A percentile compares a stretch with the other conserved stretches of the same genome.
Evolutionary conservation across 2,329 filamentous ascomycete genomes (phyloP).

Genomic region (Phialemonium atrogriseum): DNA sequence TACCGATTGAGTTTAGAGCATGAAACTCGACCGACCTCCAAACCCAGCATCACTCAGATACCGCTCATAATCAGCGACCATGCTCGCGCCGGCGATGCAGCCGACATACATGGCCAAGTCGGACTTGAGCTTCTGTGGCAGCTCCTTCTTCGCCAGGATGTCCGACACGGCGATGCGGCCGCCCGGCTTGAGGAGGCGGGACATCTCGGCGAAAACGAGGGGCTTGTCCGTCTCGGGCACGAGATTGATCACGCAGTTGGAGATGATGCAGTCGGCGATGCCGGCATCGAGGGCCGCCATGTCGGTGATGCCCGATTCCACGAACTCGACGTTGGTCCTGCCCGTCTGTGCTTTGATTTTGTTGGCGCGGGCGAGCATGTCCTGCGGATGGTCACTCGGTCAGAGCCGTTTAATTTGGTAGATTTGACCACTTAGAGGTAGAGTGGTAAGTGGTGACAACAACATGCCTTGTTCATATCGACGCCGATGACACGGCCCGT

Average conservation of each 20-base stretch:
- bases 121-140: conserved; percentile 38
- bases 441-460: too few relatives aligned
- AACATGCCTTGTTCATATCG: conserved; percentile 51
- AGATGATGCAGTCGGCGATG: conserved; percentile 48
- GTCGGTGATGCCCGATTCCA: conserved; percentile 41
- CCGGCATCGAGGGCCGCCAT: conserved; percentile 33
- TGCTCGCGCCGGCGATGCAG: conserved; percentile 50
- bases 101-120: conserved; percentile 49
- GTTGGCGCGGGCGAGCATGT: conserved; percentile 45
- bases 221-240: conserved; percentile 44
- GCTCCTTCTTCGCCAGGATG: conserved; percentile 42
- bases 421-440: not conserved
- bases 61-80: conserved; percentile 39
- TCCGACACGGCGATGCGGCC: conserved; percentile 53
- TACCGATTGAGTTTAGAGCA: not conserved
- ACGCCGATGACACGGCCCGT: conserved; percentile 44
- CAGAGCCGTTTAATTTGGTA: not conserved
- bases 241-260: conserved; percentile 56
- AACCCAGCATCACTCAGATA: conserved; percentile 45
- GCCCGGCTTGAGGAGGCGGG: conserved; percentile 45
- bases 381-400: conserved; percentile 22
- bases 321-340: conserved; percentile 38
- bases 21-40: conserved; percentile 22
- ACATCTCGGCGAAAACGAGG: conserved; percentile 48
- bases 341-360: conserved; percentile 30